Conservation (phyloP, 202 grass and related monocot species). For the Hordeum pubiflorum region DNA sequence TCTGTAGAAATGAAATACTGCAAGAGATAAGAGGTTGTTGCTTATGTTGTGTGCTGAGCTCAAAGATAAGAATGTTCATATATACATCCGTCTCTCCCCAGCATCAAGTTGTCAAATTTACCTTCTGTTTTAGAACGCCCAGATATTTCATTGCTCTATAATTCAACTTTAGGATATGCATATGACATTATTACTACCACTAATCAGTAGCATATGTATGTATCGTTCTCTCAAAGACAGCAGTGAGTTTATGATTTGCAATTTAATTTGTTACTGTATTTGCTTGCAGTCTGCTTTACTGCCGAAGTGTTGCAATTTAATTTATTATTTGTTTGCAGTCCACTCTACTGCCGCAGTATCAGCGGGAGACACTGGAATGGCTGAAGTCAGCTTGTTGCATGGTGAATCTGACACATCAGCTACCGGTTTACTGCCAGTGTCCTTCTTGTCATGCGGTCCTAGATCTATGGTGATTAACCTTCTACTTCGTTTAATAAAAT, state of each 20-base stretch:
- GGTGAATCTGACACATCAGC: constrained; percentile 26
- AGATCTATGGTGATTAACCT: constrained; percentile 38
- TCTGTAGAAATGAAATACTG: not conserved
- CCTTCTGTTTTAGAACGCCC: not conserved
- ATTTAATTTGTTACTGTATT: not conserved
- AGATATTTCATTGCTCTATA: not conserved
- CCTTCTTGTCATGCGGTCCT: constrained; percentile 42
- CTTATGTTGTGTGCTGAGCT: not conserved
- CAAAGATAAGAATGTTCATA: not conserved
- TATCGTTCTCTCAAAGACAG: not conserved
- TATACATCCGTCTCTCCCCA: not conserved
- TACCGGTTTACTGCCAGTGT: constrained; percentile 34
- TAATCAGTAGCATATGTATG: not conserved
- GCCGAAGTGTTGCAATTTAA: constrained; percentile 13
- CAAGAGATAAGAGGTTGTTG: not conserved
- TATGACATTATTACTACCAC: not conserved
- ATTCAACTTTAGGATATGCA: not conserved
- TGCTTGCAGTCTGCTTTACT: constrained; percentile 29
- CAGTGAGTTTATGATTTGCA: not conserved
- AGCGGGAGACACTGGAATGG: constrained; percentile 22
- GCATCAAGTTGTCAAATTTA: not conserved
- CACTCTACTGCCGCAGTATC: constrained; percentile 32
- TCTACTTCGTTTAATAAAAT: not conserved
- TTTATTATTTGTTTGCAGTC: constrained; percentile 20
- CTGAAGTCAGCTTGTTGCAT: constrained; percentile 36